Conservation (phyloP, 768 basidiomycete species). For the Infundibulicybe gibba region DNA sequence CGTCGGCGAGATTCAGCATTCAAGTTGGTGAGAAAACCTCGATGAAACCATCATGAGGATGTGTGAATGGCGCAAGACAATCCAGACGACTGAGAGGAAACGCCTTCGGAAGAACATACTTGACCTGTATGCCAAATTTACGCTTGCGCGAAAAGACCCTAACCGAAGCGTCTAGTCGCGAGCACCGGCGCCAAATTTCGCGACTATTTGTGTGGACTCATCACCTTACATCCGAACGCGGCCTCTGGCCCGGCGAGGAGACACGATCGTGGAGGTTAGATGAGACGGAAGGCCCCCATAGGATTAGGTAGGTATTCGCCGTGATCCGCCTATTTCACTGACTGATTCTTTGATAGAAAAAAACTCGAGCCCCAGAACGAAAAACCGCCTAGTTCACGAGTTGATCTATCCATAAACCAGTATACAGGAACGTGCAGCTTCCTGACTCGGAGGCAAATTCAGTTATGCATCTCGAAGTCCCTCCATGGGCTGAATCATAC, state of each 20-base stretch:
- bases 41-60: constrained; percentile 61
- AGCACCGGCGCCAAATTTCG: constrained; percentile 68
- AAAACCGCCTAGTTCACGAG: constrained; percentile 43
- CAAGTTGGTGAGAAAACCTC: constrained; percentile 62
- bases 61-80: constrained; percentile 70
- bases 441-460: constrained; percentile 50
- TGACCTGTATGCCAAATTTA: constrained; percentile 54
- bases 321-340: neutral
- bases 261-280: constrained; percentile 72
- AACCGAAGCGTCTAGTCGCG: constrained; percentile 46
- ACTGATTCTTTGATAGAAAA: constrained; percentile 50
- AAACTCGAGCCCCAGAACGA: constrained; percentile 67
- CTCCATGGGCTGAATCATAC: constrained; percentile 72
- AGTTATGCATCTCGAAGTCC: constrained; percentile 52
- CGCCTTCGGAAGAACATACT: constrained; percentile 64
- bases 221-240: constrained; percentile 69
- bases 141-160: neutral
- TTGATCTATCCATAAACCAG: constrained; percentile 35
- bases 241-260: constrained; percentile 69
- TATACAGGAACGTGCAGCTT: constrained; percentile 44
- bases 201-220: constrained; percentile 58
- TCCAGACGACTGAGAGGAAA: constrained; percentile 67
- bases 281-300: constrained; percentile 88
- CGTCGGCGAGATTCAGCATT: constrained; percentile 56
- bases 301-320: constrained; percentile 59